phyloP scores from a whole-genome alignment of 306 rosid species.

The Vigna radiata region DNA sequence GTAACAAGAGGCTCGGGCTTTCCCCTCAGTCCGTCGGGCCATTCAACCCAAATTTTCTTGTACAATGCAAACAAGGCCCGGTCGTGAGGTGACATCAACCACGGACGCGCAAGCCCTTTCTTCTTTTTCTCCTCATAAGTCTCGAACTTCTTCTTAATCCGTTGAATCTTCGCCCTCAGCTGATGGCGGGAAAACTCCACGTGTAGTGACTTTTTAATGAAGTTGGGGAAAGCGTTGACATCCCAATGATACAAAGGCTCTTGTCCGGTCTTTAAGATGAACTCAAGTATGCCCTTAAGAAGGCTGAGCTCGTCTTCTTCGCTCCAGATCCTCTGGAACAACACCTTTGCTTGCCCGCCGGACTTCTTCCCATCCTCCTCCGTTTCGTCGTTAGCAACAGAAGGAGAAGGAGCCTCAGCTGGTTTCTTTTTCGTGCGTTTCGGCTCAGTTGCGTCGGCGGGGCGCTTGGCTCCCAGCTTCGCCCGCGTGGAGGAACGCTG shows the following conservation, averaged over 20 bases:
- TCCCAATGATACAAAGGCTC: conserved; percentile 49
- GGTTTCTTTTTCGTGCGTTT: conserved; percentile 59
- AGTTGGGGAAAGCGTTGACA: conserved; percentile 49
- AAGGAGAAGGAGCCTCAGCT: not conserved
- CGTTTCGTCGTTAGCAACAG: not conserved
- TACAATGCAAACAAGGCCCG: conserved; percentile 51
- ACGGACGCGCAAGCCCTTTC: conserved; percentile 40
- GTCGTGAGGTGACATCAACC: conserved; percentile 53
- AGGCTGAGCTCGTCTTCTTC: conserved; percentile 61
- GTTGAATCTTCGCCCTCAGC: conserved; percentile 58
- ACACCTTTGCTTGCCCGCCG: not conserved
- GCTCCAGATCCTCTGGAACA: conserved; percentile 62
- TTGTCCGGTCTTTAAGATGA: conserved; percentile 36
- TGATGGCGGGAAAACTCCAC: conserved; percentile 48
- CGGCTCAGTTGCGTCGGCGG: not conserved
- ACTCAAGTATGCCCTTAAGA: conserved; percentile 57
- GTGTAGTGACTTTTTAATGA: conserved; percentile 54
- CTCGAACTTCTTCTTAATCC: conserved; percentile 63
- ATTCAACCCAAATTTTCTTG: conserved; percentile 57
- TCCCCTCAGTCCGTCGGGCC: conserved; percentile 34
- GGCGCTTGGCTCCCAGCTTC: conserved; percentile 53
- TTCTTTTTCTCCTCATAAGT: conserved; percentile 31
- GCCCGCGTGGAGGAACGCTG: conserved; percentile 35
- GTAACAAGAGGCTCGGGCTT: conserved; percentile 37
- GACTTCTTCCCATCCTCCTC: conserved; percentile 20